Base-by-base conservation (phyloP, 768 basidiomycete species). In the Psilocybe sp. region DNA sequence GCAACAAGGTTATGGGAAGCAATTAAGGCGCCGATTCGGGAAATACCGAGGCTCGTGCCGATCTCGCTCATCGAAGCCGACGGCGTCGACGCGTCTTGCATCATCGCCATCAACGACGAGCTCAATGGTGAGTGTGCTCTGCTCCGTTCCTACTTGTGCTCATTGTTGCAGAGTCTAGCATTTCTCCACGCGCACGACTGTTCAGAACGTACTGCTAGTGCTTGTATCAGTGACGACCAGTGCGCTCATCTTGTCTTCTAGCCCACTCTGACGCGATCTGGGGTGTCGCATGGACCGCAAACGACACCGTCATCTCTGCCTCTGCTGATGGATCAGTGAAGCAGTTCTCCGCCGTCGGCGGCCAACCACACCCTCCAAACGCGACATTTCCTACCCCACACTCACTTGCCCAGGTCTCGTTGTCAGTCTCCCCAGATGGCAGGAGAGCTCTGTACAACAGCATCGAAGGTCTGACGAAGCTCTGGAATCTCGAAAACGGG, bases 261-360 rank as follows among this genome's bases (percentile, higher is more conserved):
- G 91, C 84, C 31, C 90, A 92, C 68, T 71, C 74, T 47, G 89
- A 90, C 65, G 80, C 89, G 52, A 75, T 92, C 50, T 92, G 90
- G 90, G 87, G 80, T 46, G 74, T 86, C 7, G 68, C 75, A 14
- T 92, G 89, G 89, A 85, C 89, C 1, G 65, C 76, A 3, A 73
- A 77, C 13, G 84, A 89, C 52, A 77, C 72, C 11, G 76, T 80
- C 3, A 66, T 92, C 32, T 89, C 87, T 1, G 77, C 84, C 28
- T 89, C 88, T 10, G 87, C 88, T 1, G 91, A 92, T 59, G 91
- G 91, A 4, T 76, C 80, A 5, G 76, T 87, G 61, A 85, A 84
- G 58, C 85, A 84, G 51, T 89, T 85, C 85, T 76, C 85, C 54
- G 73, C 85, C 16, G 70, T 74, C 2, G 76, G 84, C 4, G 87